Evolutionary conservation across 768 basidiomycete genomes (phyloP).

Genomic region (Tubosaeta sp.): DNA sequence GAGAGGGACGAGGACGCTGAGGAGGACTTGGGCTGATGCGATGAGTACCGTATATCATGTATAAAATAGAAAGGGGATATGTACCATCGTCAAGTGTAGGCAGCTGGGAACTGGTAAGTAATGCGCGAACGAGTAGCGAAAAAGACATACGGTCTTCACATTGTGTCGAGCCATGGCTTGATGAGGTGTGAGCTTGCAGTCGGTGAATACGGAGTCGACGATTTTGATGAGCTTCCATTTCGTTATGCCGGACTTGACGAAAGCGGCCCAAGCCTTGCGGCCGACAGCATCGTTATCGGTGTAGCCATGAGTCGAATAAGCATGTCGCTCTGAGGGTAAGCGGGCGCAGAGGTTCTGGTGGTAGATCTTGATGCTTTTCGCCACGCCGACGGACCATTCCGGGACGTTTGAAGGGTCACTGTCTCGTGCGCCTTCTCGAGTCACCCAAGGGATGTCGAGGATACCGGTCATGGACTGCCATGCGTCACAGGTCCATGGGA

Average conservation of each 20-base stretch:
- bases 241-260: background rate
- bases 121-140: background rate
- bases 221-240: background rate
- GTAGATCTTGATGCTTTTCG: too few relatives aligned
- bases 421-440: too few relatives aligned
- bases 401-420: too few relatives aligned
- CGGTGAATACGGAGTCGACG: background rate
- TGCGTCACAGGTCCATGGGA: too few relatives aligned
- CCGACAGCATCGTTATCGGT: background rate
- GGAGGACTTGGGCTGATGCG: background rate
- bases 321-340: too few relatives aligned
- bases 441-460: too few relatives aligned
- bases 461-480: too few relatives aligned
- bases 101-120: background rate
- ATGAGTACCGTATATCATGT: too few relatives aligned
- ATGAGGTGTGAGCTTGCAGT: background rate
- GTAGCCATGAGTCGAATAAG: background rate
- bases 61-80: too few relatives aligned
- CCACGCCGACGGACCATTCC: too few relatives aligned
- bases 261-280: background rate
- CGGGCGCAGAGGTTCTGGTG: too few relatives aligned
- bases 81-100: background rate
- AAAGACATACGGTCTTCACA: background rate
- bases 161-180: background rate
- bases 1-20: background rate